phyloP scores from a whole-genome alignment of 2,329 filamentous ascomycete genomes.

The Colletotrichum lupini region DNA sequence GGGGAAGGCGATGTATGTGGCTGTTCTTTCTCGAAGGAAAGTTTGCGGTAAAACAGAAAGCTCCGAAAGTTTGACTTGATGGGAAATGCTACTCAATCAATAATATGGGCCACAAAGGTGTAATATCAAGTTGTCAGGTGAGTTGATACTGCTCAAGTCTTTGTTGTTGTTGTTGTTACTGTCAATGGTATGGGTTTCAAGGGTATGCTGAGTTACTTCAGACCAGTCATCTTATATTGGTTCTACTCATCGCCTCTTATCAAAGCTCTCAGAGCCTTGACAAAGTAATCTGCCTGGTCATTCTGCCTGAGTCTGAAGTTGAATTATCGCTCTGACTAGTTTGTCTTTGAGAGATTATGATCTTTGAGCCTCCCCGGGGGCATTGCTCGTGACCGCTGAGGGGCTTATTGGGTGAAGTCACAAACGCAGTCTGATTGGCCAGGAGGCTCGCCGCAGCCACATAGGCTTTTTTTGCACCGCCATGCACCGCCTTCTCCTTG shows the following conservation, averaged over 20 bases:
- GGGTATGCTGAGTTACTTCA: not conserved
- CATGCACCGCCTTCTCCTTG: not conserved
- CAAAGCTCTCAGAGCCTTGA: not conserved
- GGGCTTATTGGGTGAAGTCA: not conserved
- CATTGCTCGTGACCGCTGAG: too few species aligned
- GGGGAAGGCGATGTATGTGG: not conserved
- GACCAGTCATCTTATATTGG: not conserved
- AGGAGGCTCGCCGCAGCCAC: not conserved
- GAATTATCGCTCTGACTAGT: not conserved
- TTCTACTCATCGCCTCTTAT: not conserved
- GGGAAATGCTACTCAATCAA: not conserved
- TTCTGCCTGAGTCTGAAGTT: not conserved
- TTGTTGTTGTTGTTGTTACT: not conserved
- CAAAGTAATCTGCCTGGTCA: not conserved
- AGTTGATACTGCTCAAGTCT: not conserved
- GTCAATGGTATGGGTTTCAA: not conserved
- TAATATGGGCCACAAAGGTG: not conserved
- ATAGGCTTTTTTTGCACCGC: not conserved
- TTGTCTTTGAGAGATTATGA: not conserved
- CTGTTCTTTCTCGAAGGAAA: conserved; percentile 3
- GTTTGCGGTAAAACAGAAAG: not conserved
- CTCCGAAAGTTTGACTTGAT: not conserved
- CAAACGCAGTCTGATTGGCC: not conserved
- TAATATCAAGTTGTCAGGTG: not conserved
- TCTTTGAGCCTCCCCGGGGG: not conserved